Evolutionary conservation across 2,329 filamentous ascomycete genomes (phyloP).

Genomic region (Neonectria faginata): DNA sequence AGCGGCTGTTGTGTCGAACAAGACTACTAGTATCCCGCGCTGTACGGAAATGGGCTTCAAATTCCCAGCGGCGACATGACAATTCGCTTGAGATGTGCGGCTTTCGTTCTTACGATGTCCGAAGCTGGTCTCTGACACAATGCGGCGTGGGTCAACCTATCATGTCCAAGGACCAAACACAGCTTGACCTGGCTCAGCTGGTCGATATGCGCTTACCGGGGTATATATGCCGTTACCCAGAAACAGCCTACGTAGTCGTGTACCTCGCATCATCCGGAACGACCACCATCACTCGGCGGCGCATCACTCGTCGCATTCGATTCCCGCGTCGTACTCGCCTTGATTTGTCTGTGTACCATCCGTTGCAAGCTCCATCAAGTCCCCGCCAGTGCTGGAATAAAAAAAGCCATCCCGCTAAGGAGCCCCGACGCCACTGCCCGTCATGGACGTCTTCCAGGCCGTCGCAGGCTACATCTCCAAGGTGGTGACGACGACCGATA

Average conservation of each 20-base stretch:
- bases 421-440: constrained; percentile 40
- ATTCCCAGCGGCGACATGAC: constrained; percentile 13
- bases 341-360: neutral
- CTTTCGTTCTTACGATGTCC: constrained; percentile 3
- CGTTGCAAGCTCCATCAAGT: neutral
- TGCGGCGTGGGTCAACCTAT: constrained; percentile 4
- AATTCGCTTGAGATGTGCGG: constrained; percentile 2
- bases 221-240: constrained; percentile 36
- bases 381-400: constrained; percentile 24
- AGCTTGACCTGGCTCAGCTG: constrained; percentile 2
- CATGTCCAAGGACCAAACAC: constrained; percentile 5
- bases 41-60: constrained; percentile 2
- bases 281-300: constrained; percentile 1
- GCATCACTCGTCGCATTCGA: constrained; percentile 10
- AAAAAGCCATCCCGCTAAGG: constrained; percentile 13
- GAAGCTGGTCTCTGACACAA: constrained; percentile 1
- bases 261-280: constrained; percentile 21
- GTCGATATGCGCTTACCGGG: constrained; percentile 41
- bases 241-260: constrained; percentile 32
- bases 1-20: neutral
- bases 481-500: constrained; percentile 83
- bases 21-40: neutral
- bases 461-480: constrained; percentile 95
- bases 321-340: constrained; percentile 1
- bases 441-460: constrained; percentile 94